Percentiles rank a stretch among this genome's conserved stretches.
These are phyloP conservation scores for Fusarium secorum DNA, from an alignment of 2,329 filamentous ascomycete species.

Conservation along the genomic window DNA sequence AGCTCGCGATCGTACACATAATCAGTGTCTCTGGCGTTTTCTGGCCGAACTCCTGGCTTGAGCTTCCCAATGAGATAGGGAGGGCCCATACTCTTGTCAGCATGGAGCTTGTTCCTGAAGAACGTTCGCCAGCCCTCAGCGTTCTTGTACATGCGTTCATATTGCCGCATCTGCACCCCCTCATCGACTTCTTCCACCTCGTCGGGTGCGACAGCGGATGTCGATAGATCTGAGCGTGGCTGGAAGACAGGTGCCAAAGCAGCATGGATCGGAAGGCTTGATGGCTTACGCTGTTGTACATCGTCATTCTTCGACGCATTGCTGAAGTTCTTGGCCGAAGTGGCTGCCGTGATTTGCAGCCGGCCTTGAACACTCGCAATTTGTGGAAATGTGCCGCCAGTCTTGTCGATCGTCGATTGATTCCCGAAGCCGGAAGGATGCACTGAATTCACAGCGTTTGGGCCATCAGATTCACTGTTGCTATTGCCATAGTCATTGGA, in stretches of 20 bases:
- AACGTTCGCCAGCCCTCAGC: slow-evolving; percentile 35
- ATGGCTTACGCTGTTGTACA: slow-evolving; percentile 46
- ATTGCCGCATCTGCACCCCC: slow-evolving; percentile 1
- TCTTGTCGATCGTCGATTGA: slow-evolving; percentile 15
- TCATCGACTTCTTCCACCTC: slow-evolving; percentile 19
- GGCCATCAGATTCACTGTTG: slow-evolving; percentile 3
- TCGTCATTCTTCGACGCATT: slow-evolving; percentile 33
- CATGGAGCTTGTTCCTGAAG: slow-evolving; percentile 34
- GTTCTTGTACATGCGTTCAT: slow-evolving; percentile 10
- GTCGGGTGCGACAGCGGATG: slow-evolving; percentile 21
- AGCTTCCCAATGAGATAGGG: slow-evolving; percentile 66
- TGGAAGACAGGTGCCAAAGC: slow-evolving; percentile 60
- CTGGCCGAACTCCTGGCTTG: slow-evolving; percentile 54
- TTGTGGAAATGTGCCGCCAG: slow-evolving; percentile 13
- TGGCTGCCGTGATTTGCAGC: slow-evolving; percentile 32
- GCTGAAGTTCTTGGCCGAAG: slow-evolving; percentile 28
- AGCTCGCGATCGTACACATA: slow-evolving; percentile 65
- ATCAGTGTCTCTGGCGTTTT: slow-evolving; percentile 54
- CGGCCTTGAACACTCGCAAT: slow-evolving; percentile 41
- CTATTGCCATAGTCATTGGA: slow-evolving; percentile 4
- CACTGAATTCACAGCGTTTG: not conserved
- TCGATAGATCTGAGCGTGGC: slow-evolving; percentile 47
- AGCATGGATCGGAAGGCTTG: slow-evolving; percentile 54
- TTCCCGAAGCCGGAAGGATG: slow-evolving; percentile 2
- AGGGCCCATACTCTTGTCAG: slow-evolving; percentile 9